Base-by-base conservation (phyloP, 805 yeast species). In the Cephaloascus albidus region DNA sequence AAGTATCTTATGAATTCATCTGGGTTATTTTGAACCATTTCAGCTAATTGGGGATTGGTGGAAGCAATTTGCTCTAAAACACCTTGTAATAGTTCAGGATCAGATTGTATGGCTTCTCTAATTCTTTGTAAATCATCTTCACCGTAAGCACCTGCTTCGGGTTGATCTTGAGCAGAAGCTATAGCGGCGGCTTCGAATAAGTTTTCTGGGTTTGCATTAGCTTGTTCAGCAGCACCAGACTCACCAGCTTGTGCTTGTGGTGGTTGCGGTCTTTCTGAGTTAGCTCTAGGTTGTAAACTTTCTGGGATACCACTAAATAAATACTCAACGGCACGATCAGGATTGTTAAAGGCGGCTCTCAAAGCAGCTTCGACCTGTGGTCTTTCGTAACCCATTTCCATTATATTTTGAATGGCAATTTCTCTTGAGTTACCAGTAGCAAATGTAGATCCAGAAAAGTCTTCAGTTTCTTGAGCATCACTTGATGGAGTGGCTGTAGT, bases 311-410 rank as follows among this genome's bases (percentile, higher is more conserved):
- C 97, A 36, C 89, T 86, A 47, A 93, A 66, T 38, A 93, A 69
- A 58, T 90, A 89, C 58, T 93, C 98, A 12, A 93, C 97, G 0
- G 98, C 98, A 52, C 98, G 79, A 57, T 90, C 97, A 17, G 98
- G 97, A 61, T 93, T 89, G 64, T 90, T 90, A 66, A 79, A 93
- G 1, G 98, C 97, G 14, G 96, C 95, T 50, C 94, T 78, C 57
- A 93, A 66, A 0, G 98, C 98, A 36, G 78, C 75, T 61, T 86
- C 94, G 19, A 87, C 96, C 55, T 86, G 85, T 15, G 77, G 73
- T 50, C 95, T 78, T 38, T 83, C 86, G 55, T 88, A 93, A 6
- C 98, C 98, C 97, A 93, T 88, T 49, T 86, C 97, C 79, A 88
- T 76, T 58, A 93, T 88, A 55, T 82, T 82, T 43, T 70, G 72